Evolutionary conservation across 2,329 filamentous ascomycete genomes (phyloP).

Genomic region (Neopestalotiopsis sp.): DNA sequence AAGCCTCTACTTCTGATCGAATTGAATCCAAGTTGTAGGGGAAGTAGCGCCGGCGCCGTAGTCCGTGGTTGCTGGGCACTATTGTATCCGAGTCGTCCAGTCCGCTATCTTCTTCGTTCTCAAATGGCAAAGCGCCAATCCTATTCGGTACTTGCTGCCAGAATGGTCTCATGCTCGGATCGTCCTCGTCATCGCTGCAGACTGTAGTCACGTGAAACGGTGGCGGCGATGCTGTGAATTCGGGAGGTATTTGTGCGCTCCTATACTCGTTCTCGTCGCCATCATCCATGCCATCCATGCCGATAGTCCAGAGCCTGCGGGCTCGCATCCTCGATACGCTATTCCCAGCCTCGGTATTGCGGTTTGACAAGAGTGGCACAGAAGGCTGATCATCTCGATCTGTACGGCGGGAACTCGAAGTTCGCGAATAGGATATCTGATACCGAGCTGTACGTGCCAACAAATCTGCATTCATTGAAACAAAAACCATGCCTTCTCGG

Average conservation of each 20-base stretch:
- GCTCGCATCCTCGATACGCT: slow-evolving; percentile 52
- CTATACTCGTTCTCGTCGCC: slow-evolving; percentile 49
- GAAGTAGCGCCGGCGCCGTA: slow-evolving; percentile 32
- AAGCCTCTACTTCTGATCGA: slow-evolving; percentile 51
- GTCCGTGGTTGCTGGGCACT: slow-evolving; percentile 38
- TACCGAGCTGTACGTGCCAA: slow-evolving; percentile 76
- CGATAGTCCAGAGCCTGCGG: slow-evolving; percentile 51
- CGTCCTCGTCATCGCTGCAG: slow-evolving; percentile 65
- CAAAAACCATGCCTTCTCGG: slow-evolving; percentile 90
- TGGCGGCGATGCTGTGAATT: slow-evolving; percentile 55
- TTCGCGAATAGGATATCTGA: slow-evolving; percentile 68
- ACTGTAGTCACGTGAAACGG: slow-evolving; percentile 63
- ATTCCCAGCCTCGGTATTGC: slow-evolving; percentile 57
- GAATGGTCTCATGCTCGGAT: slow-evolving; percentile 35
- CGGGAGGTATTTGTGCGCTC: slow-evolving; percentile 61
- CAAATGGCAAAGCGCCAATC: slow-evolving; percentile 61
- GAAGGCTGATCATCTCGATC: slow-evolving; percentile 35
- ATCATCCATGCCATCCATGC: slow-evolving; percentile 37
- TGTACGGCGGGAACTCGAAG: slow-evolving; percentile 29
- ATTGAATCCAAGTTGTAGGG: slow-evolving; percentile 21
- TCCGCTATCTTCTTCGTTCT: slow-evolving; percentile 51
- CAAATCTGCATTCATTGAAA: slow-evolving; percentile 83
- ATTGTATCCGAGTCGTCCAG: slow-evolving; percentile 42
- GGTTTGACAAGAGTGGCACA: slow-evolving; percentile 54
- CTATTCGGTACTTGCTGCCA: slow-evolving; percentile 55